Evolutionary conservation across 2,329 filamentous ascomycete species (phyloP), one percentile per base, ranked within the genome.

Genomic region (Ascochyta clinopodiicola): DNA sequence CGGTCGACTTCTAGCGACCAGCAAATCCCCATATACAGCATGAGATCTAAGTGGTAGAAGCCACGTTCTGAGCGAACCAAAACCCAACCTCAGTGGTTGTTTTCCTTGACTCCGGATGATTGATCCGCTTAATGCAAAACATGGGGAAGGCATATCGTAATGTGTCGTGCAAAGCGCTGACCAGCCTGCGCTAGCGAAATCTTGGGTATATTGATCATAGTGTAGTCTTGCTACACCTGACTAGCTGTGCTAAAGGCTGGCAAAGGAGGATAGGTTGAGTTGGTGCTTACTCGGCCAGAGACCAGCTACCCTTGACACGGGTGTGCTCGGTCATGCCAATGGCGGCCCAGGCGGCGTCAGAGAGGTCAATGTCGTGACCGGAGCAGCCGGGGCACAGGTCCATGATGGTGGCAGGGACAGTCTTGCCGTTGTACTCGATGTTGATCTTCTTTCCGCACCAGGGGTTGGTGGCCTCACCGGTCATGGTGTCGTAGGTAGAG

Each of bases 91-190:
- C 50, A 47, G 52, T 55, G 45, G 53, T 51, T 45, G 31, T 61
- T 62, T 63, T 68, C 57, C 58, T 53, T 57, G 59, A 66, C 64
- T 61, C 62, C 60, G 57, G 47, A 58, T 58, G 44, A 51, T 64
- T 42, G 62, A 63, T 61, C 59, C 64, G 63, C 63, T 66, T 64
- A 59, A 56, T 55, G 52, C 59, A 61, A 63, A 62, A 64, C 48
- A 63, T 45, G 32, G 29, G 29, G 32, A 59, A 60, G 48, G 53
- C 49, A 58, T 56, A 56, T 72, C 70, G 62, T 72, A 60, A 71
- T 61, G 57, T 63, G 68, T 75, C 72, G 68, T 75, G 70, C 71
- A 74, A 73, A 75, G 72, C 72, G 72, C 72, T 73, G 71, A 74
- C 70, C 68, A 62, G 72, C 67, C 70, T 70, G 72, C 72, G 72